These are phyloP conservation scores for Tricholoma matsutake DNA, from an alignment of 768 basidiomycete genomes.

Conservation along the genomic window DNA sequence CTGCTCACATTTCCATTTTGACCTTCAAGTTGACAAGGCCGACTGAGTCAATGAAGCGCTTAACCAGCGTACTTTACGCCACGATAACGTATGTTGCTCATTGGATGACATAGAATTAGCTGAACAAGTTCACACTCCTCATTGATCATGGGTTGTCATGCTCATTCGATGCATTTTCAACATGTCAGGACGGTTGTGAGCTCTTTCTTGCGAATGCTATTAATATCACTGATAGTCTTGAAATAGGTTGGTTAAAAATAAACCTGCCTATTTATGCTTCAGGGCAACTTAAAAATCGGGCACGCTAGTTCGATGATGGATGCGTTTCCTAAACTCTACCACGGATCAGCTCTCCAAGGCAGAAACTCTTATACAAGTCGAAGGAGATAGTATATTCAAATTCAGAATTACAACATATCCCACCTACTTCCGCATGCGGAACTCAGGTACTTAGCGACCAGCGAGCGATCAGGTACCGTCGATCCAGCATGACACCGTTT, in stretches of 20 bases:
- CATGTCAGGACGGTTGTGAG: background rate
- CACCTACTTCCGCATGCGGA: background rate
- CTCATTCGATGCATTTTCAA: background rate
- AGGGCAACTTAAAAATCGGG: background rate
- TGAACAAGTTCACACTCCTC: background rate
- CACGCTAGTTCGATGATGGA: background rate
- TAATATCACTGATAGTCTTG: background rate
- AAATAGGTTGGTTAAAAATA: background rate
- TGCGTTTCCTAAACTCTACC: background rate
- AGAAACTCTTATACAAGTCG: background rate
- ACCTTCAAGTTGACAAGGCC: background rate
- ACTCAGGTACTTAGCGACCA: background rate
- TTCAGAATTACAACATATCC: background rate
- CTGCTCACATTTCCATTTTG: background rate
- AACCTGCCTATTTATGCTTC: background rate
- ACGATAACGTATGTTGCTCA: background rate
- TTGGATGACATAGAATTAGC: conserved; percentile 1
- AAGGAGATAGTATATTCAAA: background rate
- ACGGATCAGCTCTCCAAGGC: background rate
- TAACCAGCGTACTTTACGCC: background rate
- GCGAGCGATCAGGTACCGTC: background rate
- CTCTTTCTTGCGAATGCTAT: no score
- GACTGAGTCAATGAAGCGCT: background rate
- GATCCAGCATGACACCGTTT: background rate
- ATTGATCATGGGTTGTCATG: no score